Base-by-base conservation (phyloP, 352 stramenopile genomes). In the Pilasporangium apinafurcum region DNA sequence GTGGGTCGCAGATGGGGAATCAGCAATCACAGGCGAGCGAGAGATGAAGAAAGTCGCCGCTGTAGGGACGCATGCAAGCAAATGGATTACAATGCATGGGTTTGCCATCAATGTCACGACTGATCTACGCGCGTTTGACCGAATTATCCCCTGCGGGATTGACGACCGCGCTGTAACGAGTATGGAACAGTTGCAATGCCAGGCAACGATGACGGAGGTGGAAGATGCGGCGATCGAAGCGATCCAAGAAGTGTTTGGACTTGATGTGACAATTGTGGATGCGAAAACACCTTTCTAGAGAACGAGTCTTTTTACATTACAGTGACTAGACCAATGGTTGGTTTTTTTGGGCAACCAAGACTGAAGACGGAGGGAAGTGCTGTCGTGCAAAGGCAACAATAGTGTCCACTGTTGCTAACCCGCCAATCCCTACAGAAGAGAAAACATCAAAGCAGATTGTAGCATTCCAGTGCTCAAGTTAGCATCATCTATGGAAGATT, bases 81-180 rank as follows among this genome's bases (percentile, higher is more conserved):
- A 86, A 36, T 99, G 97, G 97, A 95, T 99, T 42, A 99, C 97
- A 8, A 98, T 96, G 62, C 97, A 99, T 59, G 97, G 97, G 25
- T 96, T 98, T 62, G 91, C 96, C 6, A 67, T 99, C 31, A 99
- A 99, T 77, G 81, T 98, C 7, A 81, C 61, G 37, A 95, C 91
- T 1, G 80, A 99, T 62, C 57, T 99, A 37, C 32, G 47, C 6
- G 77, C 71, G 14, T 99, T 98, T 59, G 86, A 98, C 42, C 78
- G 83, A 24, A 99, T 99, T 53, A 72, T 98, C 34, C 96, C 96
- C 16, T 99, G 96, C 65, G 97, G 96, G 29, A 98, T 99, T 43
- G 70, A 92, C 37, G 83, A 95, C 26, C 78, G 76, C 21, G 72
- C 71, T 13, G 89, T 97, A 18, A 90, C 80, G n/a, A 88, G 75